Evolutionary conservation across 2,329 filamentous ascomycete species (phyloP).

Genomic region (Fusarium longipes): DNA sequence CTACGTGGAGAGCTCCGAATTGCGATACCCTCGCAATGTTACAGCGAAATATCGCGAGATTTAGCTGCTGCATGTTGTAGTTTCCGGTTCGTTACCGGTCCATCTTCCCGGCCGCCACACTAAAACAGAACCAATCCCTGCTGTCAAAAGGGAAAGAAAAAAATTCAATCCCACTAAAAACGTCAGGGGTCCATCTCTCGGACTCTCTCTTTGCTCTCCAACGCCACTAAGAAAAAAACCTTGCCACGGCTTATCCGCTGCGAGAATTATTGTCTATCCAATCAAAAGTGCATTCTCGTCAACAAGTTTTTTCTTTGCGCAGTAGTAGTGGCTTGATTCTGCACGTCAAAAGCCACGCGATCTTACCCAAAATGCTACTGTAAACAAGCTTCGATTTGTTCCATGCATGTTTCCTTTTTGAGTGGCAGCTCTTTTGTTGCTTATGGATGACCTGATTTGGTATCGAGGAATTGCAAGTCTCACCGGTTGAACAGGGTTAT

Average conservation of each 20-base stretch:
- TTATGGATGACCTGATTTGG: constrained; percentile 22
- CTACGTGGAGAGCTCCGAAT: neutral
- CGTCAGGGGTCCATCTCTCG: constrained; percentile 4
- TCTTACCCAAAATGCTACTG: neutral
- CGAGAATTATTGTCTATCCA: constrained; percentile 3
- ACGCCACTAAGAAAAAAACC: constrained; percentile 16
- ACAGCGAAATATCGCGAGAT: constrained; percentile 37
- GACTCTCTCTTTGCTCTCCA: neutral
- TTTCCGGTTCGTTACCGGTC: constrained; percentile 23
- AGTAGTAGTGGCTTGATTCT: constrained; percentile 26
- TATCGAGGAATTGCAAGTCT: too few relatives aligned
- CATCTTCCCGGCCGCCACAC: constrained; percentile 16
- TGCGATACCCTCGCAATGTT: constrained; percentile 1
- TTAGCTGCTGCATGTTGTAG: constrained; percentile 20
- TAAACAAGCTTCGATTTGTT: constrained; percentile 29
- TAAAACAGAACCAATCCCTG: neutral
- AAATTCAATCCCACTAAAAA: constrained; percentile 6
- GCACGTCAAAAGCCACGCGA: constrained; percentile 17
- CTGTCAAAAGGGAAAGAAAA: constrained; percentile 5
- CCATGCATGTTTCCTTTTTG: constrained; percentile 27
- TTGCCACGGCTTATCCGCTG: constrained; percentile 34
- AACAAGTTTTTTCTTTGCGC: constrained; percentile 4
- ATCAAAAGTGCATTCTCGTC: neutral
- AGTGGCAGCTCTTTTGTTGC: neutral
- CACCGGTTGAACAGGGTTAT: too few relatives aligned